Base-by-base conservation (phyloP, 257 asterid genomes). In the Fraxinus americana region DNA sequence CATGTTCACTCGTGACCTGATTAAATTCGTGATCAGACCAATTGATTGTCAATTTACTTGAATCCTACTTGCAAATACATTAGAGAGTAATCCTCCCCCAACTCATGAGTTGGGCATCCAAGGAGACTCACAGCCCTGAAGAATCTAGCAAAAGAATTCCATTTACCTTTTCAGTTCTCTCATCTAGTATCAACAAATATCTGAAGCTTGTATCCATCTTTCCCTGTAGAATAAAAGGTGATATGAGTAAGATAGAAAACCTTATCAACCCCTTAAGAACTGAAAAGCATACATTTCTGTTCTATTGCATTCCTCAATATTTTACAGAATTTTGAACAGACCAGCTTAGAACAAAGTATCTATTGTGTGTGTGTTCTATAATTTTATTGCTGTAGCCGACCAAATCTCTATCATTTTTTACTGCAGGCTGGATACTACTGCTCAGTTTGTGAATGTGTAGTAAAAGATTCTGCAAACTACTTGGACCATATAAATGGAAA, bases 381-480 rank as follows among this genome's bases (percentile, higher is more conserved):
- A 61, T 43, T 80, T 67, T 7, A 8, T 43, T 45, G 32, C 54
- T 43, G 38, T 79, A 59, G 48, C 61, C 19, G 75, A n/a, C 70
- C 66, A 72, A 73, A 74, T 79, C 71, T 29, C 25, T 74, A 36
- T 74, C 57, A 36, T 17, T 85, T 85, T 77, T 75, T 81, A 32
- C 75, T 85, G 86, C 96, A 96, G 99, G 98, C 99, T 79, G 99
- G 99, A 79, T 93, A 96, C 86, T 96, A n/a, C 84, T 96, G 99
- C 90, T 89, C 96, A 52, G 99, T 96, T 76, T 96, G 99, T 77
- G 99, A 96, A 86, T 96, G 99, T 74, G 98, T 96, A 17, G 99
- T 96, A 19, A 96, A 96, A 83, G 99, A 96, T 87, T 96, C 99
- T 67, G 98, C 99, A 70, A 96, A 96, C 88, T 96, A 96, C 92